phyloP scores from a whole-genome alignment of 257 asterid species.

The Solanum chiquidenum region DNA sequence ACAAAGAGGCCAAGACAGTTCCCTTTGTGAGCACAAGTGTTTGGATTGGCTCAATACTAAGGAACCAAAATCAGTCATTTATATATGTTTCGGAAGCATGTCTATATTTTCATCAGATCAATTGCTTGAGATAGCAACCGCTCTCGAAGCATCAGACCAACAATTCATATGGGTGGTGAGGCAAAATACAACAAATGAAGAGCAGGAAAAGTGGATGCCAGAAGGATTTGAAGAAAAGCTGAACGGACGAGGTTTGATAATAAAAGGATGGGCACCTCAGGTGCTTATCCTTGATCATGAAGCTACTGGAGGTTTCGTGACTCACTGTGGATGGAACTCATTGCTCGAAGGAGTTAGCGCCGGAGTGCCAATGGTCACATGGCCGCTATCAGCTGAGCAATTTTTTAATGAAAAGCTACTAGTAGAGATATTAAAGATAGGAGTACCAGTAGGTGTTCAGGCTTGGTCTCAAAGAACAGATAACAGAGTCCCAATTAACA shows the following conservation, averaged over 20 bases:
- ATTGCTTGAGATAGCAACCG: conserved; percentile 27
- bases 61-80: conserved; percentile 19
- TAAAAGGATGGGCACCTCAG: conserved; percentile 23
- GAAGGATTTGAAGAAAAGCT: conserved; percentile 14
- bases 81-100: conserved; percentile 32
- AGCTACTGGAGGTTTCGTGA: conserved; percentile 28
- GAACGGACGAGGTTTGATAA: conserved; percentile 18
- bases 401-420: conserved; percentile 30
- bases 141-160: conserved; percentile 19
- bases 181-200: background rate
- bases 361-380: conserved; percentile 40
- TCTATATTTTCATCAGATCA: conserved; percentile 17
- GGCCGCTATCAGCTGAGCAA: conserved; percentile 40
- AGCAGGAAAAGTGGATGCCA: background rate
- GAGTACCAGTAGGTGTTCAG: conserved; percentile 27
- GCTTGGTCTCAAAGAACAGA: conserved; percentile 9
- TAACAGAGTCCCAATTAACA: background rate
- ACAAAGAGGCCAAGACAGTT: conserved; percentile 3
- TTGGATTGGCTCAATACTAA: conserved; percentile 32
- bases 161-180: conserved; percentile 25
- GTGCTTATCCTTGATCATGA: conserved; percentile 16
- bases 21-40: conserved; percentile 6
- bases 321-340: conserved; percentile 46
- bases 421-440: conserved; percentile 10
- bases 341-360: conserved; percentile 20